Percentiles rank a stretch among this genome's conserved stretches.
These are phyloP conservation scores for Metschnikowia dekortorum DNA, from an alignment of 805 yeast species.

Conservation along the genomic window DNA sequence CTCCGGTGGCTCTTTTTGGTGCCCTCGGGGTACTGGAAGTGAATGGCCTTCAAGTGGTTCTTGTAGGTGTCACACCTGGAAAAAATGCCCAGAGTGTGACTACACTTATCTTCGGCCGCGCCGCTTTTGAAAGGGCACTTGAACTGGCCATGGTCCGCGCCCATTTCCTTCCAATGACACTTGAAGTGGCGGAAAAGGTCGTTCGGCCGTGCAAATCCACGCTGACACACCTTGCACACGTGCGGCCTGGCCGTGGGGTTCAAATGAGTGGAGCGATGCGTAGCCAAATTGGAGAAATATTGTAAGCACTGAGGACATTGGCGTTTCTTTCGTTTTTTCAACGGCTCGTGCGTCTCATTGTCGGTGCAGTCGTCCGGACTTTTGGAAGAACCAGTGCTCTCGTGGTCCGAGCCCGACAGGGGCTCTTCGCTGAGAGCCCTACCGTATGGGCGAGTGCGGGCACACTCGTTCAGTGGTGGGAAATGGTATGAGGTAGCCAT, in stretches of 20 bases:
- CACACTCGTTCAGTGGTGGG: not conserved
- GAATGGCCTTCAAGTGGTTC: constrained; percentile 85
- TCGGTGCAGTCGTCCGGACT: not conserved
- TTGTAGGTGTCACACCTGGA: constrained; percentile 89
- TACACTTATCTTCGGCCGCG: constrained; percentile 36
- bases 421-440: not conserved
- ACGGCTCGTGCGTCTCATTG: constrained; percentile 9
- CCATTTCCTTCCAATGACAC: constrained; percentile 77
- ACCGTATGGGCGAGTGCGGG: not conserved
- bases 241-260: constrained; percentile 73
- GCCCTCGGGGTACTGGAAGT: constrained; percentile 83
- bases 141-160: constrained; percentile 62
- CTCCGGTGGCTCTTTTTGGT: constrained; percentile 74
- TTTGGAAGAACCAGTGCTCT: not conserved
- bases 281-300: constrained; percentile 73
- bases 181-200: constrained; percentile 82
- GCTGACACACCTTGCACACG: constrained; percentile 67
- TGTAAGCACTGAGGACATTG: constrained; percentile 68
- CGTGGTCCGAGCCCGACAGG: not conserved
- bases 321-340: constrained; percentile 57
- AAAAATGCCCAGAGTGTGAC: constrained; percentile 83
- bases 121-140: constrained; percentile 68
- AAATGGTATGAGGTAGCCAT: not conserved
- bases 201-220: constrained; percentile 87
- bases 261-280: constrained; percentile 76